Conservation (phyloP, 2,329 filamentous ascomycete species). For the Pyrenochaeta sp. region DNA sequence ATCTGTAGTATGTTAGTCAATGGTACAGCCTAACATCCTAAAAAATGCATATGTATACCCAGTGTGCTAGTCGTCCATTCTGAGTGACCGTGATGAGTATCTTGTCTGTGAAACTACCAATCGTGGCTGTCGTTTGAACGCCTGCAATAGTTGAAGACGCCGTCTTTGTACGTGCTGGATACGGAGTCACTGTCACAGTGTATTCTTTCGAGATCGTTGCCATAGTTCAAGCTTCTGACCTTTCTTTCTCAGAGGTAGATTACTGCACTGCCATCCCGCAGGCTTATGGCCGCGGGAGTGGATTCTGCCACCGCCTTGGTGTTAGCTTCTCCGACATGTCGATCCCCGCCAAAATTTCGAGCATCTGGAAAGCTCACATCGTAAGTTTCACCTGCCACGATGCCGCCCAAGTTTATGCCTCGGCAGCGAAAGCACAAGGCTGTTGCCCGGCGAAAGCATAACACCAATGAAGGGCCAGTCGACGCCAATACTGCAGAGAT, state of each 20-base stretch:
- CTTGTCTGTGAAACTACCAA: conserved; percentile 83
- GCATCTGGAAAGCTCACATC: conserved; percentile 5
- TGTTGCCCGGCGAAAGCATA: conserved; percentile 67
- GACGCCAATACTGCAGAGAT: conserved; percentile 65
- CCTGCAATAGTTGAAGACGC: conserved; percentile 70
- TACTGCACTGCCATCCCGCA: background rate
- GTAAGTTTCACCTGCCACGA: conserved; percentile 23
- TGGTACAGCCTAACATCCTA: background rate
- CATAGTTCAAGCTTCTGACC: conserved; percentile 14
- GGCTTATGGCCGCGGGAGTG: conserved; percentile 19
- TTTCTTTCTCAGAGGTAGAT: too few relatives aligned
- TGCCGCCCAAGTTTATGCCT: conserved; percentile 55
- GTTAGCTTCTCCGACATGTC: conserved; percentile 25
- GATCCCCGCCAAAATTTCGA: conserved; percentile 48
- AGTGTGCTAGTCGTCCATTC: conserved; percentile 85
- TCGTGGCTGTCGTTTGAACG: conserved; percentile 74
- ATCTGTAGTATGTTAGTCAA: conserved; percentile 59
- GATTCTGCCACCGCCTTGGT: conserved; percentile 32
- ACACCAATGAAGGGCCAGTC: conserved; percentile 51
- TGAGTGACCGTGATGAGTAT: conserved; percentile 91
- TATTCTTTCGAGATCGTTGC: conserved; percentile 25
- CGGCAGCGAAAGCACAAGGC: conserved; percentile 69
- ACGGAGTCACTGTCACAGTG: conserved; percentile 58
- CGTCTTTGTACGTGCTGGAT: conserved; percentile 70
- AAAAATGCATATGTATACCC: conserved; percentile 67